Conservation (phyloP, 805 yeast species). For the Ogataea polymorpha region DNA sequence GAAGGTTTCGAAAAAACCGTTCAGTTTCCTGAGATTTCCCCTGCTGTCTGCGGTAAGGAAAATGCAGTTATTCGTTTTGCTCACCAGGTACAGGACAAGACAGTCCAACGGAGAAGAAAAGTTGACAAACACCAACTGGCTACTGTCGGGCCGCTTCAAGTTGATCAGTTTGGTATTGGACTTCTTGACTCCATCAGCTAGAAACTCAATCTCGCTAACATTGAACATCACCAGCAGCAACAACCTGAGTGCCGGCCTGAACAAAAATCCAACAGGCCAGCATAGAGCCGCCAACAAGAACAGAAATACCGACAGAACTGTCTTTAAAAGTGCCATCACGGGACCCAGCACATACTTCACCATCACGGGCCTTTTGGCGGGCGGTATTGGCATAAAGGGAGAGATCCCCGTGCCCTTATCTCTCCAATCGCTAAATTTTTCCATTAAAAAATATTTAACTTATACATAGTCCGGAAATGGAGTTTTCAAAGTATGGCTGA, state of each 20-base stretch:
- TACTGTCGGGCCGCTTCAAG: slow-evolving; percentile 35
- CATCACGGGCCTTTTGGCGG: slow-evolving; percentile 19
- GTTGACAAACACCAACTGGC: slow-evolving; percentile 55
- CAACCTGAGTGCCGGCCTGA: slow-evolving; percentile 16
- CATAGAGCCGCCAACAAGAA: slow-evolving; percentile 10
- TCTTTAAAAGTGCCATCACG: slow-evolving; percentile 23
- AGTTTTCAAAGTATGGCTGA: slow-evolving; percentile 28
- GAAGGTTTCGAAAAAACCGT: slow-evolving; percentile 13
- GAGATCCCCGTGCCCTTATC: slow-evolving; percentile 93
- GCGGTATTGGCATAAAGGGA: slow-evolving; percentile 68
- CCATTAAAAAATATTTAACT: slow-evolving; percentile 46
- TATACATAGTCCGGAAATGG: slow-evolving; percentile 26
- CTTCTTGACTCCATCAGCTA: slow-evolving; percentile 49
- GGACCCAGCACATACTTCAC: slow-evolving; percentile 17
- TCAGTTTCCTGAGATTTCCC: slow-evolving; percentile 12
- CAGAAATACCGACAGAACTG: slow-evolving; percentile 29
- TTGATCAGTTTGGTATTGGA: slow-evolving; percentile 36
- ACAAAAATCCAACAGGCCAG: slow-evolving; percentile 13
- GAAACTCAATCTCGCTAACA: slow-evolving; percentile 27
- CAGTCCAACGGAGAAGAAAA: slow-evolving; percentile 60
- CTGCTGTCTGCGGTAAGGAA: slow-evolving; percentile 21
- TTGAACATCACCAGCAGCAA: slow-evolving; percentile 35
- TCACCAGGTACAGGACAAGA: slow-evolving; percentile 29
- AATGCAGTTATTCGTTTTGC: slow-evolving; percentile 9
- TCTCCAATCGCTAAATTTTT: slow-evolving; percentile 78